Evolutionary conservation across 441 rosid genomes (phyloP).

Genomic region (Euphorbia schlechtendalii): DNA sequence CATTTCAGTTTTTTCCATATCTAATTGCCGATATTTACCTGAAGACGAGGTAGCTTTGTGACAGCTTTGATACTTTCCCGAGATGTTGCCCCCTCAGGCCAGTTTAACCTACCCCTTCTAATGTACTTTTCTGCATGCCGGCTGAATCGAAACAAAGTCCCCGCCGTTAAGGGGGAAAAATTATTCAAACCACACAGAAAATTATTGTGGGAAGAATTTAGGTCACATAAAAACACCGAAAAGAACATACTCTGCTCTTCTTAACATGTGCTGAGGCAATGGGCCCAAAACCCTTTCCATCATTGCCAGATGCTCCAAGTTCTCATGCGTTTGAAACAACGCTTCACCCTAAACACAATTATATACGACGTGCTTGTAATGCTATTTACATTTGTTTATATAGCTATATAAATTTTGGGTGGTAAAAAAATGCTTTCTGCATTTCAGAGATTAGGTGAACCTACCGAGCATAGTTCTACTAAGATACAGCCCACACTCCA

Average conservation of each 20-base stretch:
- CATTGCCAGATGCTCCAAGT: constrained; percentile 70
- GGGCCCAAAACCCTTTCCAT: constrained; percentile 76
- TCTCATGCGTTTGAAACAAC: constrained; percentile 65
- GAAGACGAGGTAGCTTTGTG: constrained; percentile 52
- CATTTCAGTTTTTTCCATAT: too few relatives aligned
- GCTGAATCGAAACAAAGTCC: constrained; percentile 25
- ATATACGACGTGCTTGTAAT: neutral
- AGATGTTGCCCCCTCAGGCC: constrained; percentile 65
- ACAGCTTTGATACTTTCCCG: constrained; percentile 58
- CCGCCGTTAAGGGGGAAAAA: constrained; percentile 4
- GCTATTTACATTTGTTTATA: neutral
- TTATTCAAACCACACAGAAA: neutral
- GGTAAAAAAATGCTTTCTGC: neutral
- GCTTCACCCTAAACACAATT: constrained; percentile 54
- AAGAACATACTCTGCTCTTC: constrained; percentile 45
- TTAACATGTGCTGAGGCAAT: constrained; percentile 50
- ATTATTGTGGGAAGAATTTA: neutral
- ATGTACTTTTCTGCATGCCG: constrained; percentile 58
- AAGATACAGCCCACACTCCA: constrained; percentile 75
- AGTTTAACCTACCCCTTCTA: constrained; percentile 50
- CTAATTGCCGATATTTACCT: too few relatives aligned
- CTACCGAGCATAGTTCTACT: constrained; percentile 67
- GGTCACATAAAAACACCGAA: neutral
- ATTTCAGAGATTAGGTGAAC: neutral
- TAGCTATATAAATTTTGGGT: too few relatives aligned